Evolutionary conservation across 345 rosid genomes (phyloP), one percentile per base, ranked within the genome.

Genomic region (Draba incana): DNA sequence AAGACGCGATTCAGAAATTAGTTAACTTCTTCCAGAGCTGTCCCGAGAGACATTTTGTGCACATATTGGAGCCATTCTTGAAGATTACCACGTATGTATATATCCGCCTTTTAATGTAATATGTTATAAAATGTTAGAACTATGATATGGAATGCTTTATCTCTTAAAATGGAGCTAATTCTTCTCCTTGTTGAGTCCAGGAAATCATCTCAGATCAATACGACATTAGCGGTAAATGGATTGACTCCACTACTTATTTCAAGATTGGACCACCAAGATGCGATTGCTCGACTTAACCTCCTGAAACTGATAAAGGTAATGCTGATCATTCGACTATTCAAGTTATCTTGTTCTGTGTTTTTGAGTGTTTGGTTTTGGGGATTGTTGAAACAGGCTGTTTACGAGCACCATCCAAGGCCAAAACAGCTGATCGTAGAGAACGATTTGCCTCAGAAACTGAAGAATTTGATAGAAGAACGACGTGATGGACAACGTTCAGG

Each of bases 371-470:
- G 43, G 55, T 43, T 66, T 64, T 63, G 73, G 43, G 3, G 20
- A 71, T 65, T 37, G 8, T 65, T 66, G 64, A 70, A 61, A 83
- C 80, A 93, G 97, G 88, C 97, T 64, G 98, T 93, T 14, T 93
- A 93, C 35, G 98, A 93, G 92, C 96, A 90, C 76, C 98, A 93
- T 71, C 98, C 97, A 4, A 85, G 90, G 50, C 98, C 98, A 30
- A 93, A 93, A 72, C 97, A 93, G 69, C 78, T 93, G 83, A 93
- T 93, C 2, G 89, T 93, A 71, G 98, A 93, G 86, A 93, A 93
- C 48, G 83, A 93, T 76, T 81, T 93, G 27, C 98, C 97, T 14
- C 87, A 80, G 57, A 88, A 90, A 67, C 88, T 93, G 56, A 79
- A 87, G 78, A 93, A 84, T 80, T 78, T 93, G 70, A 93, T 93